These are phyloP conservation scores for Rhodamnia rubescens DNA, from an alignment of 345 rosid genomes.

Conservation along the genomic window DNA sequence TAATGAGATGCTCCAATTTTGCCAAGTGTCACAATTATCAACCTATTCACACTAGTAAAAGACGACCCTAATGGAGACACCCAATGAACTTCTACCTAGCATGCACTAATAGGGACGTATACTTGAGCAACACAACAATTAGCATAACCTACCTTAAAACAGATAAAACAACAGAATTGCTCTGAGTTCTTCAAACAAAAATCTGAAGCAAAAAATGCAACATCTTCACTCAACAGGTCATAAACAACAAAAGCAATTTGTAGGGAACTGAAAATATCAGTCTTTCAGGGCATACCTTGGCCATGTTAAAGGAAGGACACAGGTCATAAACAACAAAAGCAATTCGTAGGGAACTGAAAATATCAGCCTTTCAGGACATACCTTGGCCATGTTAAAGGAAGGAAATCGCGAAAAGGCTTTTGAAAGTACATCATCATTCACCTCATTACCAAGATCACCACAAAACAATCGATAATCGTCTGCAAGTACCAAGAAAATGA, in stretches of 20 bases:
- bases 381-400: constrained; percentile 94
- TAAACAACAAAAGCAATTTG: background rate
- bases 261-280: background rate
- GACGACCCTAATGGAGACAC: background rate
- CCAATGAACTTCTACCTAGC: background rate
- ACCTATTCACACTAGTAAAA: background rate
- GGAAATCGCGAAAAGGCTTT: constrained; percentile 95
- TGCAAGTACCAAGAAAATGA: constrained; percentile 13
- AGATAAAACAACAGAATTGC: constrained; percentile 19
- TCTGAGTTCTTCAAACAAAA: constrained; percentile 40
- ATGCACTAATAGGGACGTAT: background rate
- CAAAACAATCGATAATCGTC: constrained; percentile 93
- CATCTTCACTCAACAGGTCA: constrained; percentile 19
- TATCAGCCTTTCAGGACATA: constrained; percentile 12
- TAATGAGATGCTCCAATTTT: background rate
- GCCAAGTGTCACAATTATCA: background rate
- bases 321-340: background rate
- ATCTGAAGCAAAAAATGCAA: constrained; percentile 33
- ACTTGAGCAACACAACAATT: background rate
- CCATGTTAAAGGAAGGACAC: constrained; percentile 93
- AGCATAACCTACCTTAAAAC: constrained; percentile 39
- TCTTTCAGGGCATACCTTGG: constrained; percentile 38
- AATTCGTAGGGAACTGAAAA: constrained; percentile 1
- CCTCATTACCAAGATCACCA: constrained; percentile 99
- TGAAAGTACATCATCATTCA: constrained; percentile 97